Conservation (phyloP, 371 early-diverging fungal species). For the Coemansia sp. region DNA sequence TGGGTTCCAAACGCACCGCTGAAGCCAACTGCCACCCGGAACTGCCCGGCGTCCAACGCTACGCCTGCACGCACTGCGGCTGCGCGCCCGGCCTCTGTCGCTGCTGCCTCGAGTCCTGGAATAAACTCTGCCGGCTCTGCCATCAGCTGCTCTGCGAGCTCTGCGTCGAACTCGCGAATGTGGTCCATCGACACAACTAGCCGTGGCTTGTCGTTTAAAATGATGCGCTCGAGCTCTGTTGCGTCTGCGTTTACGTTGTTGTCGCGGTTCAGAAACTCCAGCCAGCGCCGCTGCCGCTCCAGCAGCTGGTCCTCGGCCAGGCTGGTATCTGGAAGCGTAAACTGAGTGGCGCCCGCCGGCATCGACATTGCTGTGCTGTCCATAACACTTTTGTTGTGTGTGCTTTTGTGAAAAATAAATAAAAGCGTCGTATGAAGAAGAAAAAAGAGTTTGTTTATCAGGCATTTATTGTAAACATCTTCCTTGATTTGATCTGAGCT, state of each 20-base stretch:
- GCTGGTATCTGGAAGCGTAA: constrained; percentile 34
- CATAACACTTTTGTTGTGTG: neutral
- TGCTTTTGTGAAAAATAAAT: neutral
- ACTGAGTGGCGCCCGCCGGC: constrained; percentile 20
- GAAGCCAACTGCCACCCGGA: constrained; percentile 78
- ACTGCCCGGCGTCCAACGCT: constrained; percentile 24
- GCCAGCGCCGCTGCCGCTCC: constrained; percentile 46
- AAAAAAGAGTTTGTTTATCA: neutral
- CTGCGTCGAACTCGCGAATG: constrained; percentile 72
- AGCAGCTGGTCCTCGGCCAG: constrained; percentile 44
- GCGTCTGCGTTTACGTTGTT: constrained; percentile 42
- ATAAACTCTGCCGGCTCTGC: constrained; percentile 79
- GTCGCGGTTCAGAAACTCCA: constrained; percentile 48
- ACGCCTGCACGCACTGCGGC: constrained; percentile 58
- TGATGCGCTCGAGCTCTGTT: constrained; percentile 27
- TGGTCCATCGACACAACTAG: constrained; percentile 87
- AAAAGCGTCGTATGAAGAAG: neutral
- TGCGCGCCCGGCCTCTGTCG: constrained; percentile 67
- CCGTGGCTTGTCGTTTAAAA: constrained; percentile 49
- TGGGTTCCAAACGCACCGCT: constrained; percentile 93
- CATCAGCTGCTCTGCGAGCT: constrained; percentile 62
- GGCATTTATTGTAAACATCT: neutral
- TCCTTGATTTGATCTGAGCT: too few species aligned
- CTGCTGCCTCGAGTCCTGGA: constrained; percentile 81
- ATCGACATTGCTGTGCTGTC: constrained; percentile 1